These are phyloP conservation scores for Periglandula ipomoeae DNA, from an alignment of 2,329 filamentous ascomycete genomes.

Conservation along the genomic window DNA sequence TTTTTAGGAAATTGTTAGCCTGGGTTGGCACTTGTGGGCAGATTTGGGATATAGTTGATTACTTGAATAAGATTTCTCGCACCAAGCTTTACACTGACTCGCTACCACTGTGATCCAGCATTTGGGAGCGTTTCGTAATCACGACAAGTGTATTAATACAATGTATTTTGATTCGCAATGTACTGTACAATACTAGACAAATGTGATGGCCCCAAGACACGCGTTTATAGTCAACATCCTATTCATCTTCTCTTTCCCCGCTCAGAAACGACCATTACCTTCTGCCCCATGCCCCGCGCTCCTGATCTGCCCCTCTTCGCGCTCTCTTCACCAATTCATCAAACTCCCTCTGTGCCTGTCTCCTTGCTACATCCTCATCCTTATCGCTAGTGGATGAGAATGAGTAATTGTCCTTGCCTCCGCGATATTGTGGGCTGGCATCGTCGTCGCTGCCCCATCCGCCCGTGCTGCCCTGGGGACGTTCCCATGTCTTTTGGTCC, in stretches of 20 bases:
- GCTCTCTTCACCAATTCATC: conserved; percentile 40
- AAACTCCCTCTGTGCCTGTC: conserved; percentile 41
- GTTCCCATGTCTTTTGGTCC: conserved; percentile 11
- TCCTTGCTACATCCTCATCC: conserved; percentile 28
- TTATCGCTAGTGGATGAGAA: conserved; percentile 27
- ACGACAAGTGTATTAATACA: background rate
- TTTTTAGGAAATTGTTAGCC: background rate
- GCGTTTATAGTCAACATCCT: no score
- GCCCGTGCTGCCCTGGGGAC: conserved; percentile 8
- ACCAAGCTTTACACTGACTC: no score
- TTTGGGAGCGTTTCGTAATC: background rate
- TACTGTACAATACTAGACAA: background rate
- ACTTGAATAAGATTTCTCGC: background rate
- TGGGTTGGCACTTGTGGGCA: background rate
- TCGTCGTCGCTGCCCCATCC: conserved; percentile 18
- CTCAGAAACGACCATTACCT: conserved; percentile 10
- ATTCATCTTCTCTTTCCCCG: no score
- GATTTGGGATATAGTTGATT: background rate
- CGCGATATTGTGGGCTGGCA: conserved; percentile 11
- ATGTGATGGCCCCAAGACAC: no score
- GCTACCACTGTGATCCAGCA: no score
- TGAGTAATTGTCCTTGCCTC: conserved; percentile 20
- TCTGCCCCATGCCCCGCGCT: conserved; percentile 16
- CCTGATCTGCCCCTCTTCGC: conserved; percentile 22
- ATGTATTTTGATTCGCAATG: background rate